A percentile compares a stretch with the other conserved stretches of the same genome.
Evolutionary conservation across 352 stramenopile species (phyloP).

Genomic region (Pythium dissotocum): DNA sequence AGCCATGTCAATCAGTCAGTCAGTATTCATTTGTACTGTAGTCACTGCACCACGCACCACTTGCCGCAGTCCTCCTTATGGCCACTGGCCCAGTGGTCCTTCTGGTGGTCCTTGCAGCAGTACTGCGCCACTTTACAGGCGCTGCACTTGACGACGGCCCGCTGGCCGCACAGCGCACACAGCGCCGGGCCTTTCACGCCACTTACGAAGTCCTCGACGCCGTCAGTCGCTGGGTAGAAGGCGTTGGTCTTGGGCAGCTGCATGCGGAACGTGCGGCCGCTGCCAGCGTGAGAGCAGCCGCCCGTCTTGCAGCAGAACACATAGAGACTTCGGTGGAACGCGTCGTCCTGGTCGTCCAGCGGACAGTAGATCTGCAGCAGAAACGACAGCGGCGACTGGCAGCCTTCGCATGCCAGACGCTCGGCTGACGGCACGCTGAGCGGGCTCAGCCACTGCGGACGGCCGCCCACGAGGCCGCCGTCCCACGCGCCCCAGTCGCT

Average conservation of each 20-base stretch:
- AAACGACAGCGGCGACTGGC: constrained; percentile 61
- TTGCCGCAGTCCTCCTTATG: constrained; percentile 67
- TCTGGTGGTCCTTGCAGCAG: constrained; percentile 75
- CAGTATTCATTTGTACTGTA: neutral
- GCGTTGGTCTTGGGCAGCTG: constrained; percentile 90
- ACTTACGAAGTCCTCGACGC: constrained; percentile 31
- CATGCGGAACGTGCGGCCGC: constrained; percentile 74
- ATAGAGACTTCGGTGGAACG: constrained; percentile 94
- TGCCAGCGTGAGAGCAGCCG: constrained; percentile 56
- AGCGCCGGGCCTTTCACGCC: constrained; percentile 15
- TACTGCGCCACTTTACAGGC: constrained; percentile 76
- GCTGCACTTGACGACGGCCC: constrained; percentile 66
- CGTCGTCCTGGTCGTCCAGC: constrained; percentile 79
- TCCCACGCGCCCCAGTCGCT: constrained; percentile 91
- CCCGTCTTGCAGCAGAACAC: constrained; percentile 88
- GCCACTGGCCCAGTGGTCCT: constrained; percentile 75
- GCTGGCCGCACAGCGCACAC: constrained; percentile 68
- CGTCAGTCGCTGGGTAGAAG: constrained; percentile 81
- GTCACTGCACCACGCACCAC: constrained; percentile 36
- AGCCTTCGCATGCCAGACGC: constrained; percentile 54
- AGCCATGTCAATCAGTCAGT: neutral
- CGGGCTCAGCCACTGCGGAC: constrained; percentile 87
- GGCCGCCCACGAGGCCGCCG: constrained; percentile 90
- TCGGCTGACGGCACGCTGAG: constrained; percentile 39
- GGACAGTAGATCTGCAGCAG: constrained; percentile 93